These are phyloP conservation scores for Erysimum pusillum DNA, from an alignment of 441 rosid species.

Conservation along the genomic window DNA sequence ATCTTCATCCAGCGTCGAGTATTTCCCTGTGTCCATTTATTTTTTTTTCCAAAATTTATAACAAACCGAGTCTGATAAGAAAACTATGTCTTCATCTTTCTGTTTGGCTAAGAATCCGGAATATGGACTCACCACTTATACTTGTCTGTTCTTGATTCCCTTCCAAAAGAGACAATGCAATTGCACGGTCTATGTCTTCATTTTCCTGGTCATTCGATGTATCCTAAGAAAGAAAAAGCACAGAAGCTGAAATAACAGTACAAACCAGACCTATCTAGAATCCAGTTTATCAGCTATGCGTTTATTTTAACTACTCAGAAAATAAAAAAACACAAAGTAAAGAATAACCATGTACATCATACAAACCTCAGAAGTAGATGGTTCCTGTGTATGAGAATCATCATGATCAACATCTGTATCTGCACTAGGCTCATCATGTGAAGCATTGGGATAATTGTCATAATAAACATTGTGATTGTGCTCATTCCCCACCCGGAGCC, in stretches of 20 bases:
- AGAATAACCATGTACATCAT: slow-evolving; percentile 11
- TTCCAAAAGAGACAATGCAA: slow-evolving; percentile 81
- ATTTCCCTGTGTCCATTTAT: slow-evolving; percentile 53
- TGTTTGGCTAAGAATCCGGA: background rate
- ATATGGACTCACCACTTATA: slow-evolving; percentile 61
- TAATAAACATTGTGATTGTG: slow-evolving; percentile 57
- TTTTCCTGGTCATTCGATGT: slow-evolving; percentile 63
- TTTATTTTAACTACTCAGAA: background rate
- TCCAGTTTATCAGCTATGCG: background rate
- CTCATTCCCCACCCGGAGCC: slow-evolving; percentile 61
- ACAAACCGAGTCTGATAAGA: slow-evolving; percentile 10
- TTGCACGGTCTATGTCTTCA: slow-evolving; percentile 83
- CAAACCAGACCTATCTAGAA: background rate
- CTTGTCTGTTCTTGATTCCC: slow-evolving; percentile 58
- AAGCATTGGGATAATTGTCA: slow-evolving; percentile 51
- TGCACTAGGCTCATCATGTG: slow-evolving; percentile 40
- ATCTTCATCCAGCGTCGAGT: slow-evolving; percentile 65
- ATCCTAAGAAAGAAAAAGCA: slow-evolving; percentile 52
- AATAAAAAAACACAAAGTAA: background rate
- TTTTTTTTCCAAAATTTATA: background rate
- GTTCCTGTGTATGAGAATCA: slow-evolving; percentile 49
- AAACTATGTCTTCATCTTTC: background rate
- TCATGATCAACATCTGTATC: slow-evolving; percentile 46
- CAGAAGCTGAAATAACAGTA: slow-evolving; percentile 18
- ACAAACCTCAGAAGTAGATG: slow-evolving; percentile 78